phyloP scores from a whole-genome alignment of 495 filamentous ascomycete species.

The Xylaria curta region DNA sequence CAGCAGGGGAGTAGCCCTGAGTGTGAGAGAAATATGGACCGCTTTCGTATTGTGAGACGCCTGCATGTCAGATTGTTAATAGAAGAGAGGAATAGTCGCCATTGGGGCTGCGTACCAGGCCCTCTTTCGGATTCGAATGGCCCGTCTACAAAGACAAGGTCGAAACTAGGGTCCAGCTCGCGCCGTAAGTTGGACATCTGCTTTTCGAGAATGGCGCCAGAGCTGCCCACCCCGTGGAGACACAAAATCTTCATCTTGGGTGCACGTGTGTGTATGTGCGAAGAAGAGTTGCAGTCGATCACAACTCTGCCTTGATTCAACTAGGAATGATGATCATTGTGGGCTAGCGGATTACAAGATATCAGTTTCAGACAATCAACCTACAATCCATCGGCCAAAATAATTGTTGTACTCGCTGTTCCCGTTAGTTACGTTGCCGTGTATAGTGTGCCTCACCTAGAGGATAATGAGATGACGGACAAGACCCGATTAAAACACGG shows the following conservation, averaged over 20 bases:
- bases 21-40: conserved; percentile 21
- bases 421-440: neutral
- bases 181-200: neutral
- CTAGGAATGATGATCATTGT: neutral
- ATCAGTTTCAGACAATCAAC: too few species aligned
- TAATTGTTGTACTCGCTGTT: neutral
- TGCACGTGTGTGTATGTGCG: neutral
- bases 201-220: conserved; percentile 7
- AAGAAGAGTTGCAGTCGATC: neutral
- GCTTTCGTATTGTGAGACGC: neutral
- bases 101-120: conserved; percentile 5
- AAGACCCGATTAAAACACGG: neutral
- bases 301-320: neutral
- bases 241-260: conserved; percentile 6
- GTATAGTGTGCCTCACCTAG: neutral
- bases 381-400: neutral
- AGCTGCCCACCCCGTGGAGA: conserved; percentile 17
- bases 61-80: neutral
- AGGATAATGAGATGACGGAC: neutral
- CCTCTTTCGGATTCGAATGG: neutral
- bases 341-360: too few species aligned
- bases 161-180: conserved; percentile 2
- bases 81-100: neutral
- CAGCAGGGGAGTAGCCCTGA: conserved; percentile 2
- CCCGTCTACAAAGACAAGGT: conserved; percentile 13